Conservation (phyloP, 176 grass and related monocot genomes). For the Coix lacrymajobi region DNA sequence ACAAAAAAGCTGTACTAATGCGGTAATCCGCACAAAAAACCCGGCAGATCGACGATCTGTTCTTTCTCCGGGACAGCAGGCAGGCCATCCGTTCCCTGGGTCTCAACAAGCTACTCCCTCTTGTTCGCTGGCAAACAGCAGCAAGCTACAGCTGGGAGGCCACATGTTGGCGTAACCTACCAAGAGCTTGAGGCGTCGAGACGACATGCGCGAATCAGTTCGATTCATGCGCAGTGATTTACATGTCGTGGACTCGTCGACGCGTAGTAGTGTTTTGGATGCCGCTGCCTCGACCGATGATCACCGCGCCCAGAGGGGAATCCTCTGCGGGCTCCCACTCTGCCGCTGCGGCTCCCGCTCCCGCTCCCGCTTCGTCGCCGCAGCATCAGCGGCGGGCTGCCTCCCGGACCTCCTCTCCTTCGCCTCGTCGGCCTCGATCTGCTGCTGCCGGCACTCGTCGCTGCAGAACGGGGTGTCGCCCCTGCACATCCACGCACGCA, state of each 20-base stretch:
- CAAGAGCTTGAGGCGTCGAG: not conserved
- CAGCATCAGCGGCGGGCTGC: not conserved
- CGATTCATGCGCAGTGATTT: not conserved
- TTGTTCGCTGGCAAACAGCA: conserved; percentile 2
- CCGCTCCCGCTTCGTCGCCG: conserved; percentile 8
- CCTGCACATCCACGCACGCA: conserved; percentile 26
- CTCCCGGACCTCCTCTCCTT: conserved; percentile 40
- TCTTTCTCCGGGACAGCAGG: not conserved
- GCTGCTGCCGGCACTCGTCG: conserved; percentile 60
- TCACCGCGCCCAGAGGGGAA: conserved; percentile 55
- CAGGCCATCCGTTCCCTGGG: not conserved
- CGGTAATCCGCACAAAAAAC: not conserved
- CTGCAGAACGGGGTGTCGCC: conserved; percentile 75
- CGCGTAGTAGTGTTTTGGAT: not conserved
- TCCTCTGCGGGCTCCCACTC: conserved; percentile 32
- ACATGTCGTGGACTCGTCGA: no score
- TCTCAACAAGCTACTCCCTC: not conserved
- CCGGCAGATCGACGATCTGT: not conserved
- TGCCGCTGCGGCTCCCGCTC: conserved; percentile 23
- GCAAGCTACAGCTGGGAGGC: not conserved
- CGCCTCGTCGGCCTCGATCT: conserved; percentile 59
- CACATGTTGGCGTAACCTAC: not conserved
- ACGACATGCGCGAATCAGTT: not conserved
- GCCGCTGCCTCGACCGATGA: not conserved
- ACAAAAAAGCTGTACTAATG: not conserved